Evolutionary conservation across 2,329 filamentous ascomycete genomes (phyloP).

Genomic region (Alternaria infectoria): DNA sequence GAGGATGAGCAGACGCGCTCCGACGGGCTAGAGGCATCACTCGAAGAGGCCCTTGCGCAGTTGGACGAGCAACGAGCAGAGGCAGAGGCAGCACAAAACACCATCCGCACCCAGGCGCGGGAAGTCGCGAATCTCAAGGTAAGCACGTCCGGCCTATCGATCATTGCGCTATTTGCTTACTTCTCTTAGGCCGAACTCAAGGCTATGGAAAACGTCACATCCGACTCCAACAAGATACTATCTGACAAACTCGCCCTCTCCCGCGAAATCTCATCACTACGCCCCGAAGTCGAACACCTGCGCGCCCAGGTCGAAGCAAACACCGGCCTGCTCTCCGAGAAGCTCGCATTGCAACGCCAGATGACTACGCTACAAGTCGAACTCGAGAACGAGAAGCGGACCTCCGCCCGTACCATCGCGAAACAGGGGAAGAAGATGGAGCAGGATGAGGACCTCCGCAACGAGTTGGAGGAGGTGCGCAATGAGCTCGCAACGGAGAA

Average conservation of each 20-base stretch:
- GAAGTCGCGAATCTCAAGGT: slow-evolving; percentile 66
- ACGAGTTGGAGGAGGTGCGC: slow-evolving; percentile 53
- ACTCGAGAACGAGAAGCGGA: slow-evolving; percentile 80
- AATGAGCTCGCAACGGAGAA: slow-evolving; percentile 55
- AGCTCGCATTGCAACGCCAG: slow-evolving; percentile 79
- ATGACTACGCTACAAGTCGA: slow-evolving; percentile 79
- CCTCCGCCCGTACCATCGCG: slow-evolving; percentile 63
- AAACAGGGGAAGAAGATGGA: slow-evolving; percentile 58
- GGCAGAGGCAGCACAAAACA: slow-evolving; percentile 55
- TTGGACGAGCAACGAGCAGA: slow-evolving; percentile 57
- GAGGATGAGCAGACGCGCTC: slow-evolving; percentile 66
- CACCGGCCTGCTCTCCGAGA: slow-evolving; percentile 76
- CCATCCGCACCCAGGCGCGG: slow-evolving; percentile 58
- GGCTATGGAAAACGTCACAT: slow-evolving; percentile 69
- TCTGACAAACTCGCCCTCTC: slow-evolving; percentile 68
- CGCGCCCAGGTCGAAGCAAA: slow-evolving; percentile 65
- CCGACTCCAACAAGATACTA: slow-evolving; percentile 73
- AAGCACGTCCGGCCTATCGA: slow-evolving; percentile 53
- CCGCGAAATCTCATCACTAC: slow-evolving; percentile 64
- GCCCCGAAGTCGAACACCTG: slow-evolving; percentile 68
- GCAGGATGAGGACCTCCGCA: slow-evolving; percentile 56
- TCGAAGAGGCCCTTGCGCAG: slow-evolving; percentile 56
- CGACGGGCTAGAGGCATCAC: slow-evolving; percentile 59
- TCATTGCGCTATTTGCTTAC: slow-evolving; percentile 23
- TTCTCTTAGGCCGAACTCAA: slow-evolving; percentile 69